Evolutionary conservation across 2,329 filamentous ascomycete genomes (phyloP).

Genomic region (Coniochaeta sp.): DNA sequence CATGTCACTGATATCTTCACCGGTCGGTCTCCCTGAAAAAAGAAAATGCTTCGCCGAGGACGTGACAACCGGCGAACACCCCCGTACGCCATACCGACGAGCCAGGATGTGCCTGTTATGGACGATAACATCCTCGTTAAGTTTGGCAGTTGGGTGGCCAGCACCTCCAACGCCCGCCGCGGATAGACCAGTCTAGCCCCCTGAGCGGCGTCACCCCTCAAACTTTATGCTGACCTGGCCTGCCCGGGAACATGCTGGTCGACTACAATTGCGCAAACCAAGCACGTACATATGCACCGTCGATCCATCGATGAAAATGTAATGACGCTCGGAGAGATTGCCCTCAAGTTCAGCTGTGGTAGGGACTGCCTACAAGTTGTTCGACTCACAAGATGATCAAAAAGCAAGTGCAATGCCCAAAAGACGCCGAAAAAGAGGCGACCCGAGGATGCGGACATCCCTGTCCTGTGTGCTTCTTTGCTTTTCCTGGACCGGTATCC

Average conservation of each 20-base stretch:
- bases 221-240: not conserved
- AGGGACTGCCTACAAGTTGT: not conserved
- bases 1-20: not conserved
- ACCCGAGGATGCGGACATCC: not conserved
- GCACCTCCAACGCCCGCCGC: not conserved
- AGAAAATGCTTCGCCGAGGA: not conserved
- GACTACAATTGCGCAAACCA: not conserved
- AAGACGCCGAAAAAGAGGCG: not conserved
- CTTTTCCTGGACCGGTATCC: not conserved
- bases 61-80: not conserved
- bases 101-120: not conserved
- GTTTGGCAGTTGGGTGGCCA: not conserved
- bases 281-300: not conserved
- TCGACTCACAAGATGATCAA: not conserved
- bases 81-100: not conserved
- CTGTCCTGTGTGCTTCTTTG: not conserved
- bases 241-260: not conserved
- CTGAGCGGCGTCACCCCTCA: not conserved
- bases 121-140: not conserved
- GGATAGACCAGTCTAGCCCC: not conserved
- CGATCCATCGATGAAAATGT: not conserved
- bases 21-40: not conserved
- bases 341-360: not conserved
- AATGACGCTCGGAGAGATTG: not conserved
- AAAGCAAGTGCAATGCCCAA: not conserved